Evolutionary conservation across 108 stramenopile genomes (phyloP).

Genomic region (Fistulifera pelliculosa): DNA sequence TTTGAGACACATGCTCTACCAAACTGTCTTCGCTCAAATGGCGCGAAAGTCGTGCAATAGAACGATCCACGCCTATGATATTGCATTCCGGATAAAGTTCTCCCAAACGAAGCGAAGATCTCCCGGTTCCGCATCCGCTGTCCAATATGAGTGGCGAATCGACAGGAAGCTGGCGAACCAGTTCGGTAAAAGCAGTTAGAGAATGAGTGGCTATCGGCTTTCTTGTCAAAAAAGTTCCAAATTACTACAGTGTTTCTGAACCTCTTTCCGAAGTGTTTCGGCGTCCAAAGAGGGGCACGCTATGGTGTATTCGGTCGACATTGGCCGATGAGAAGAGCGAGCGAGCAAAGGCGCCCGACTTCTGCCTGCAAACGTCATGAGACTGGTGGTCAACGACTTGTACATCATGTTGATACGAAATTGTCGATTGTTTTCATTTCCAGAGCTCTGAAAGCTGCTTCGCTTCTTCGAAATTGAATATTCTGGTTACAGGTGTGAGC

Average conservation of each 20-base stretch:
- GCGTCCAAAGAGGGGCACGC: constrained; percentile 39
- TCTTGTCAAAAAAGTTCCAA: constrained; percentile 21
- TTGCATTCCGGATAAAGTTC: constrained; percentile 48
- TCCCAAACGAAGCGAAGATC: constrained; percentile 45
- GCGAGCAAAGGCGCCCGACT: no score
- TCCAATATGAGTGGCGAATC: constrained; percentile 40
- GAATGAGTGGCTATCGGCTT: constrained; percentile 58
- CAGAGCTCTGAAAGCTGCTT: no score
- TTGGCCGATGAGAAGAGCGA: no score
- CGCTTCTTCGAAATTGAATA: no score
- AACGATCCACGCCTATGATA: constrained; percentile 80
- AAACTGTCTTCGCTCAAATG: constrained; percentile 4
- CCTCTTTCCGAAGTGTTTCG: constrained; percentile 15
- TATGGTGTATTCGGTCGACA: constrained; percentile 13
- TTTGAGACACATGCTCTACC: constrained; percentile 2
- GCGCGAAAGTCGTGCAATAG: constrained; percentile 47
- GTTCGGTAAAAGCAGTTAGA: constrained; percentile 37
- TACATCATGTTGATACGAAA: no score
- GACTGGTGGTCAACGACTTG: no score
- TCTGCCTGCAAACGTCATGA: no score
- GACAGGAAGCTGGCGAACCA: constrained; percentile 4
- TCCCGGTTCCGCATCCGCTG: constrained; percentile 87
- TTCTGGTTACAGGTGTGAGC: no score
- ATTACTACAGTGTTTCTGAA: constrained; percentile 23
- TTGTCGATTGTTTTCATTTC: no score